Conservation (phyloP, 257 asterid genomes). For the Ilex asprella region DNA sequence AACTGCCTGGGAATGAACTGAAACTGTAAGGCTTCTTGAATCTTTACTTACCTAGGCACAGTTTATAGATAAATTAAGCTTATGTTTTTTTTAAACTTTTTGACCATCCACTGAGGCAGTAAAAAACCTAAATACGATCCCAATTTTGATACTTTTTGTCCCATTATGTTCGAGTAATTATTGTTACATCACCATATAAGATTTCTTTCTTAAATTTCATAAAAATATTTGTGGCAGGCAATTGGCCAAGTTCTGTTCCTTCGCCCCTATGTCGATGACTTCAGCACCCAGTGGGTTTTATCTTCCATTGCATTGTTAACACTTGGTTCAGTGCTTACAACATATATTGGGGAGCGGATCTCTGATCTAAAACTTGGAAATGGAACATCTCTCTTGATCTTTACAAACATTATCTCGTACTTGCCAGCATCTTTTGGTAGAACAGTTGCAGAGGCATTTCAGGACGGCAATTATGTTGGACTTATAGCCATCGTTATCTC, state of each 20-base stretch:
- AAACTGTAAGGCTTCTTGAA: too few species aligned
- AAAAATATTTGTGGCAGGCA: constrained; percentile 52
- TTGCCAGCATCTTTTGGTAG: constrained; percentile 96
- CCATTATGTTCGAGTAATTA: too few species aligned
- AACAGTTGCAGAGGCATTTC: constrained; percentile 75
- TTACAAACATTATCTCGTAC: constrained; percentile 94
- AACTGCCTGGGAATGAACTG: too few species aligned
- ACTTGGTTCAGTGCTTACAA: constrained; percentile 76
- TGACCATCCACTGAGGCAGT: too few species aligned
- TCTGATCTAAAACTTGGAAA: constrained; percentile 92
- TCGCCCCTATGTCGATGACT: constrained; percentile 92
- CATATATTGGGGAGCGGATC: constrained; percentile 82
- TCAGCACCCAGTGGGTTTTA: constrained; percentile 79
- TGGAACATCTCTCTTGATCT: constrained; percentile 90
- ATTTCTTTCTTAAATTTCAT: too few species aligned
- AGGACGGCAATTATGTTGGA: constrained; percentile 86
- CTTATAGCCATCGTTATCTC: constrained; percentile 64
- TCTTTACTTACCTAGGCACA: too few species aligned
- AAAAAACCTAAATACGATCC: too few species aligned
- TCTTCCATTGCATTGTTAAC: constrained; percentile 73
- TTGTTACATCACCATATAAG: too few species aligned
- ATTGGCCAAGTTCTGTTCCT: constrained; percentile 87
- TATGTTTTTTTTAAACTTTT: too few species aligned
- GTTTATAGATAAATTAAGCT: too few species aligned
- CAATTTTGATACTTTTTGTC: too few species aligned